Evolutionary conservation across 78 protist genomes (phyloP).

Genomic region (Tieghemostelium lacteum): DNA sequence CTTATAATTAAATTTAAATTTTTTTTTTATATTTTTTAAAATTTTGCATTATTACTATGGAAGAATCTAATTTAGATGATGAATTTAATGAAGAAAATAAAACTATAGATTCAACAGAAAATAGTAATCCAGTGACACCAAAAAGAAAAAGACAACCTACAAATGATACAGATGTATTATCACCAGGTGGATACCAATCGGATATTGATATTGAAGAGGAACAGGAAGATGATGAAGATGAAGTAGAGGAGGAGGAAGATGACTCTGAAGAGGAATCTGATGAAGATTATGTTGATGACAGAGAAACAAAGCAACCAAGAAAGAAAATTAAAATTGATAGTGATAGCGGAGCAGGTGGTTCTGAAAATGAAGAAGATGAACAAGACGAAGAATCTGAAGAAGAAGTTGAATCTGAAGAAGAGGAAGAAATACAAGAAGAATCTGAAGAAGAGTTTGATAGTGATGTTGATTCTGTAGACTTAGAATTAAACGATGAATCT

Average conservation of each 20-base stretch:
- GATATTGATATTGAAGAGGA: constrained; percentile 8
- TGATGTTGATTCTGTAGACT: background rate
- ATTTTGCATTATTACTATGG: no score
- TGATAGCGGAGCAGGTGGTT: background rate
- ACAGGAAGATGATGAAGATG: constrained; percentile 5
- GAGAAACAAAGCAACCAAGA: background rate
- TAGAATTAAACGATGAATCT: background rate
- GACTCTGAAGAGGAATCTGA: background rate
- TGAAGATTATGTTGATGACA: background rate
- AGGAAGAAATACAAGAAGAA: background rate
- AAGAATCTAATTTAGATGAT: background rate
- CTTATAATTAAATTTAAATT: no score
- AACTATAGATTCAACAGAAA: background rate
- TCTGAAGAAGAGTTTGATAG: background rate
- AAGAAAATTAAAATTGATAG: constrained; percentile 10
- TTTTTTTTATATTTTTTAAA: no score
- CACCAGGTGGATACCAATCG: background rate
- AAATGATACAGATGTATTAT: no score
- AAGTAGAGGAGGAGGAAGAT: constrained; percentile 15
- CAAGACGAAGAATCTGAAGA: background rate
- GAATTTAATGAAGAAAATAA: background rate
- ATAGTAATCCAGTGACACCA: background rate
- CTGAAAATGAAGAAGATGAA: background rate
- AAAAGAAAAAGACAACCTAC: constrained; percentile 1
- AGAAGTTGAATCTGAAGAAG: background rate